A percentile compares a stretch with the other conserved stretches of the same genome.
Conservation (phyloP, 768 basidiomycete genomes). For the Symmetrospora coprosmae region DNA sequence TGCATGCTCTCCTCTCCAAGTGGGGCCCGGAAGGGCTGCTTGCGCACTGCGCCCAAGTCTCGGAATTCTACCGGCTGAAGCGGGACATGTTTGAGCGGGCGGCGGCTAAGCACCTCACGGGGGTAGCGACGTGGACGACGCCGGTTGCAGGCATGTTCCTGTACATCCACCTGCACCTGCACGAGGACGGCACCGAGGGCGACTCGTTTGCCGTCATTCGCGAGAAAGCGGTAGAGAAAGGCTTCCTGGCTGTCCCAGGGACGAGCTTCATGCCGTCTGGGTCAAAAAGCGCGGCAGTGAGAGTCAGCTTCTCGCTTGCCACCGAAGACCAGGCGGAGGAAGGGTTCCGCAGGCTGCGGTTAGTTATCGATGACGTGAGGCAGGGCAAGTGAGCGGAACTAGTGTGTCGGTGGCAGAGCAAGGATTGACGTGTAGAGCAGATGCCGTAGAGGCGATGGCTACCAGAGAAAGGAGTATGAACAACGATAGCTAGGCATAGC, state of each 20-base stretch:
- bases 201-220: conserved; percentile 63
- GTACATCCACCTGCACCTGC: conserved; percentile 43
- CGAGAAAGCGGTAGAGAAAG: conserved; percentile 59
- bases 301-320: conserved; percentile 65
- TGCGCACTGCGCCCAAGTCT: conserved; percentile 52
- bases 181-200: conserved; percentile 37
- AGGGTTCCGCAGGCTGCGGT: conserved; percentile 51
- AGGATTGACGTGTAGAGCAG: no score
- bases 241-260: conserved; percentile 81
- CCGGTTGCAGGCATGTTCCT: conserved; percentile 82
- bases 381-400: not conserved
- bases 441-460: no score
- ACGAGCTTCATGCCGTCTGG: conserved; percentile 57
- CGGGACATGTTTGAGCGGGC: conserved; percentile 64
- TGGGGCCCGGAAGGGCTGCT: conserved; percentile 70
- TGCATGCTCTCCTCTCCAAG: conserved; percentile 46
- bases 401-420: no score
- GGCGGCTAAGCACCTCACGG: conserved; percentile 60
- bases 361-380: conserved; percentile 27
- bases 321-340: conserved; percentile 56
- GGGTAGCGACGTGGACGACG: conserved; percentile 47
- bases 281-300: conserved; percentile 55
- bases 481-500: no score
- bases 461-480: no score
- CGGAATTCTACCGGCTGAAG: conserved; percentile 47